A percentile compares a stretch with the other conserved stretches of the same genome.
These are phyloP conservation scores for Gomphus bonarii DNA, from an alignment of 1,284 basidiomycete genomes.

Conservation along the genomic window DNA sequence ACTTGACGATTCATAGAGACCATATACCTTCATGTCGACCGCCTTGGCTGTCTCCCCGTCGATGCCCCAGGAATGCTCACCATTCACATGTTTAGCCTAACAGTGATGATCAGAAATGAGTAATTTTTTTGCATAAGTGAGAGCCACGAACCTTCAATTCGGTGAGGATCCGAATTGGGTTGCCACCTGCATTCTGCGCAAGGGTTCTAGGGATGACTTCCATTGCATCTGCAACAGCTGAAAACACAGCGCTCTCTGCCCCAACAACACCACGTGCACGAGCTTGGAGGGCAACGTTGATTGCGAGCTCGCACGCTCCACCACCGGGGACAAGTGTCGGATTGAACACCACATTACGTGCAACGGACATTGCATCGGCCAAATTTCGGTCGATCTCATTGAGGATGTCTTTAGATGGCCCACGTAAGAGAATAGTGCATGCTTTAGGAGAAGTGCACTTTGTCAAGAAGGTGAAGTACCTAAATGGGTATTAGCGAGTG, in stretches of 20 bases:
- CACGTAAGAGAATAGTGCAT: conserved; percentile 97
- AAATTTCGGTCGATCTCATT: conserved; percentile 98
- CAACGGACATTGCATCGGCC: conserved; percentile 96
- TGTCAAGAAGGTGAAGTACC: conserved; percentile 95
- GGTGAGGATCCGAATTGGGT: conserved; percentile 87
- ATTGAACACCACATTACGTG: conserved; percentile 95
- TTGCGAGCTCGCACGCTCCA: conserved; percentile 97
- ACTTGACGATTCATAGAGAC: conserved; percentile 89
- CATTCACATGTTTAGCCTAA: conserved; percentile 92
- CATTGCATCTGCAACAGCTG: conserved; percentile 92
- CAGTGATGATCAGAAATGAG: background rate
- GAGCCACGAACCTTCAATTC: conserved; percentile 65
- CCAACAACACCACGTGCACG: conserved; percentile 76
- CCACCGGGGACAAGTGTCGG: conserved; percentile 88
- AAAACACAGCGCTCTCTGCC: conserved; percentile 84
- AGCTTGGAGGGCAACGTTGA: conserved; percentile 81
- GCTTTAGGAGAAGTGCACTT: conserved; percentile 92
- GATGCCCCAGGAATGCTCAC: conserved; percentile 86
- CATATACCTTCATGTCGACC: conserved; percentile 91
- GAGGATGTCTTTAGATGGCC: conserved; percentile 95
- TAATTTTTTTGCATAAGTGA: conserved; percentile 6
- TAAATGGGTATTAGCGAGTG: conserved; percentile 20
- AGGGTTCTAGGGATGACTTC: conserved; percentile 96
- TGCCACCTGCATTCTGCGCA: conserved; percentile 93
- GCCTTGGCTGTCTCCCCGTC: conserved; percentile 94